phyloP scores from a whole-genome alignment of 2,329 filamentous ascomycete genomes.

The Delphinella strobiligena region DNA sequence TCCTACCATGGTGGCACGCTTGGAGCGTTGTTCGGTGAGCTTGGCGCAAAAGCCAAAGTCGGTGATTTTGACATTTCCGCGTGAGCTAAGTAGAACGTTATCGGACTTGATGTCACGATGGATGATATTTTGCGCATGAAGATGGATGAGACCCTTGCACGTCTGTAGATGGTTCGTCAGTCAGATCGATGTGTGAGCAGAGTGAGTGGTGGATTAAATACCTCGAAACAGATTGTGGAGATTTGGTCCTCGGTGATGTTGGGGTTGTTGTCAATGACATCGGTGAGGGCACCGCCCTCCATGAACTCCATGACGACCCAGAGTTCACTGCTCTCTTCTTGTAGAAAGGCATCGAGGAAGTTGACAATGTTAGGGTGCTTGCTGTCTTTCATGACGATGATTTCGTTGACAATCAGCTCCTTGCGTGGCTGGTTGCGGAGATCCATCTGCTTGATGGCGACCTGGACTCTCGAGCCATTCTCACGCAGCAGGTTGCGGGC shows the following conservation, averaged over 20 bases:
- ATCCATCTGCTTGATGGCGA: slow-evolving; percentile 99
- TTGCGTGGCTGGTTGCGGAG: slow-evolving; percentile 92
- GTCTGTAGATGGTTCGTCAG: too few relatives aligned
- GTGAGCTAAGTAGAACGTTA: slow-evolving; percentile 87
- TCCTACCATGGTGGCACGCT: slow-evolving; percentile 97
- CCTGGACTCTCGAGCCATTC: slow-evolving; percentile 72
- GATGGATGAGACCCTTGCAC: slow-evolving; percentile 84
- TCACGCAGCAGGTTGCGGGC: slow-evolving; percentile 68
- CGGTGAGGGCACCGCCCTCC: slow-evolving; percentile 94
- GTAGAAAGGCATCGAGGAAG: slow-evolving; percentile 91
- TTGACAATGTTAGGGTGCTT: slow-evolving; percentile 98
- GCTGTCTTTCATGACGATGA: slow-evolving; percentile 99
- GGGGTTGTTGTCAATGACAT: slow-evolving; percentile 97
- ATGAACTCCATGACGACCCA: slow-evolving; percentile 99
- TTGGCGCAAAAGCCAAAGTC: slow-evolving; percentile 99
- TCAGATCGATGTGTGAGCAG: not conserved
- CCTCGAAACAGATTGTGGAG: slow-evolving; percentile 91
- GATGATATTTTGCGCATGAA: slow-evolving; percentile 94
- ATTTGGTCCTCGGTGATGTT: slow-evolving; percentile 95
- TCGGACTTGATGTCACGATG: slow-evolving; percentile 99
- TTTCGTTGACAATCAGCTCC: slow-evolving; percentile 97
- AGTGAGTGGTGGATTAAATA: slow-evolving; percentile 25
- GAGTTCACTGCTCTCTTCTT: slow-evolving; percentile 88
- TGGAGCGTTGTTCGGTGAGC: slow-evolving; percentile 89
- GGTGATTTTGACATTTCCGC: slow-evolving; percentile 88